These are phyloP conservation scores for Suhomyces wounanorum DNA, from an alignment of 1,139 yeast species.

Conservation along the genomic window DNA sequence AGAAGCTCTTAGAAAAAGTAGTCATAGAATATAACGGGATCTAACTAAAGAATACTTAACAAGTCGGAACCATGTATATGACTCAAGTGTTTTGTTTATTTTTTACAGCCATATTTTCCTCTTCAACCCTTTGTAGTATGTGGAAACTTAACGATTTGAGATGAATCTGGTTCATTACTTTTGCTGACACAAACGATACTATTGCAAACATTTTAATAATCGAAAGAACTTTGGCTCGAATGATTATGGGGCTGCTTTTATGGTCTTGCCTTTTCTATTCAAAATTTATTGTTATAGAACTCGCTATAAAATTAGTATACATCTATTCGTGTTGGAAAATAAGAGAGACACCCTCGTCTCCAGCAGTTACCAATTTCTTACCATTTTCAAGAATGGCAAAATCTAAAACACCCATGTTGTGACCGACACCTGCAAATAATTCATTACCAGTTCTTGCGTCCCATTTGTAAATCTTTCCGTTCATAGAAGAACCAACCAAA, in stretches of 20 bases:
- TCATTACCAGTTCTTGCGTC: constrained; percentile 84
- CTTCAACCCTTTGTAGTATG: no score
- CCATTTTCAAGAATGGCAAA: constrained; percentile 68
- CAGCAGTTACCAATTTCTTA: constrained; percentile 82
- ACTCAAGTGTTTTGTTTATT: no score
- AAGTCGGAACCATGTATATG: no score
- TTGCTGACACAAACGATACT: no score
- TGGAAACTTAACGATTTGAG: no score
- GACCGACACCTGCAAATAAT: constrained; percentile 82
- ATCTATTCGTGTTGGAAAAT: constrained; percentile 46
- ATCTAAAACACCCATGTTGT: constrained; percentile 90
- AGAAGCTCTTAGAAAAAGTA: no score
- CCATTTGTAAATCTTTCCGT: constrained; percentile 84
- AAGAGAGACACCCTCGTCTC: constrained; percentile 93
- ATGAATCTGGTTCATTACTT: background rate
- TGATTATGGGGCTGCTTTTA: background rate
- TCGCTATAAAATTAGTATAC: constrained; percentile 3
- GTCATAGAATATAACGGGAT: no score
- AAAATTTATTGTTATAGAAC: background rate
- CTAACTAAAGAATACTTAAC: no score
- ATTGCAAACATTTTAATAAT: no score
- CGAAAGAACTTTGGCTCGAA: no score
- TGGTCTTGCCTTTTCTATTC: background rate
- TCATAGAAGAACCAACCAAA: constrained; percentile 75
- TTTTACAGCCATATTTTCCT: no score